These are phyloP conservation scores for Aspergillus ochraceus DNA, from an alignment of 2,329 filamentous ascomycete species.

Conservation along the genomic window DNA sequence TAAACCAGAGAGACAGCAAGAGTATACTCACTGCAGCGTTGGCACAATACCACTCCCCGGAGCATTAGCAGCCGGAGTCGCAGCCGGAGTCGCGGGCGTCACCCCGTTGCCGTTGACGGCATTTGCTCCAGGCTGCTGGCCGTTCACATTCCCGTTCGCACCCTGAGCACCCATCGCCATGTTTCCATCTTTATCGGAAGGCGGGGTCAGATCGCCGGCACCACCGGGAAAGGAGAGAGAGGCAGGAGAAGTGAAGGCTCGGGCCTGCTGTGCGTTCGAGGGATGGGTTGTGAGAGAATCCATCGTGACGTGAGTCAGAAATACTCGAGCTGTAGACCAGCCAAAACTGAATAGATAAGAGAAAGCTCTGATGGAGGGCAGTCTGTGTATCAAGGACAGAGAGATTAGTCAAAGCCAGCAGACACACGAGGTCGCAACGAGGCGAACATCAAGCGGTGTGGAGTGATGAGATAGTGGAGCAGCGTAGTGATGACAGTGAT, in stretches of 20 bases:
- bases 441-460: neutral
- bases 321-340: constrained; percentile 29
- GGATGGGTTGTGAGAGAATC: constrained; percentile 90
- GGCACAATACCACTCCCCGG: constrained; percentile 88
- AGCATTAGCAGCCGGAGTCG: constrained; percentile 80
- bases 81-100: constrained; percentile 85
- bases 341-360: constrained; percentile 19
- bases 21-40: constrained; percentile 91
- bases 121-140: constrained; percentile 59
- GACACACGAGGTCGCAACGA: neutral
- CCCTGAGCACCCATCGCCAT: constrained; percentile 45
- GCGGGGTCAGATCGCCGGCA: constrained; percentile 77
- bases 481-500: neutral
- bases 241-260: constrained; percentile 89
- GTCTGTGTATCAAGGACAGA: constrained; percentile 20
- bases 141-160: constrained; percentile 51
- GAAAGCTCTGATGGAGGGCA: constrained; percentile 22
- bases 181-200: constrained; percentile 66
- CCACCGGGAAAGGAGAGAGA: constrained; percentile 90
- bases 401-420: constrained; percentile 9
- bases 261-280: constrained; percentile 85
- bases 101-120: constrained; percentile 72
- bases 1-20: constrained; percentile 44
- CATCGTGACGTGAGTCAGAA: constrained; percentile 58
- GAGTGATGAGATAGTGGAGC: neutral